A percentile compares a stretch with the other conserved stretches of the same genome.
phyloP scores from a whole-genome alignment of 2,329 filamentous ascomycete species.

The Grosmannia huntii region DNA sequence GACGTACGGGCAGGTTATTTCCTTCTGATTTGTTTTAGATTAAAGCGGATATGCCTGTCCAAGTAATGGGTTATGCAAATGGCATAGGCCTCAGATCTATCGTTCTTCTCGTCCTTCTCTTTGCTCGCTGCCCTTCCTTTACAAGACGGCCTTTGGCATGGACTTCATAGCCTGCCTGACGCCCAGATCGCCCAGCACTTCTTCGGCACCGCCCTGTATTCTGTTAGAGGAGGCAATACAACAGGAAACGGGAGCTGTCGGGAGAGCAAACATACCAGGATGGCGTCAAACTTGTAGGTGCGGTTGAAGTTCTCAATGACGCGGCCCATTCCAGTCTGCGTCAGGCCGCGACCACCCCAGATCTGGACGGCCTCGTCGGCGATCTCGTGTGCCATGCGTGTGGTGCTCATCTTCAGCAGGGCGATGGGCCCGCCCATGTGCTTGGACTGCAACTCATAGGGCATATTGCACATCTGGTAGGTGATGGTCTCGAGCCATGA shows the following conservation, averaged over 20 bases:
- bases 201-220: constrained; percentile 61
- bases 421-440: constrained; percentile 71
- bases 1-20: too few relatives aligned
- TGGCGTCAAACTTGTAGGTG: constrained; percentile 71
- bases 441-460: constrained; percentile 61
- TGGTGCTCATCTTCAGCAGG: constrained; percentile 67
- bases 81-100: background rate
- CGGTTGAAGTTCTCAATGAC: constrained; percentile 76
- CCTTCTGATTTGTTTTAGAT: background rate
- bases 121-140: constrained; percentile 14
- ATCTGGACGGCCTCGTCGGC: constrained; percentile 78
- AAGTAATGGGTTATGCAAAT: background rate
- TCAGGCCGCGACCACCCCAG: constrained; percentile 70
- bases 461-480: constrained; percentile 81
- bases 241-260: background rate
- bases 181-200: constrained; percentile 68
- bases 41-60: background rate
- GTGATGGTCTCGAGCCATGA: constrained; percentile 76
- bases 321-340: constrained; percentile 70
- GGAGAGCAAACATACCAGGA: constrained; percentile 28
- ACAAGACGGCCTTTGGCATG: constrained; percentile 77
- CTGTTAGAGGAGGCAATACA: background rate
- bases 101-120: background rate
- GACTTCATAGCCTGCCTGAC: constrained; percentile 73
- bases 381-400: constrained; percentile 67